Conservation (phyloP, 129 eudicot species). For the Deinandra increscens region DNA sequence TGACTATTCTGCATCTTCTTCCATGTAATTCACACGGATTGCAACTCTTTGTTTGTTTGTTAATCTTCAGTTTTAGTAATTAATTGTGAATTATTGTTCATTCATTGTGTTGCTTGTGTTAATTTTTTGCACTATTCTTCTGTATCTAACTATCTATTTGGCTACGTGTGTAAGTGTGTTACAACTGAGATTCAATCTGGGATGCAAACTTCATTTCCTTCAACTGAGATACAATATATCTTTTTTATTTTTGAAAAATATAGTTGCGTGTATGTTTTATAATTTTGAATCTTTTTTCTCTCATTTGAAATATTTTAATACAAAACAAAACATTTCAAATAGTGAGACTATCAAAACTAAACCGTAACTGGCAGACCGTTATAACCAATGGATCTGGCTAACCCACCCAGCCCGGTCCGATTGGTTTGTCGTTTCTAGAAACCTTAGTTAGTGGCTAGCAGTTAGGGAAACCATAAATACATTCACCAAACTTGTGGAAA, state of each 20-base stretch:
- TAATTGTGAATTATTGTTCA: background rate
- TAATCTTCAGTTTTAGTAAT: background rate
- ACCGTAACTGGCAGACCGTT: too few species aligned
- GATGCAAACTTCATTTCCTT: slow-evolving; percentile 10
- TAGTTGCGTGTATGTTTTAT: too few species aligned
- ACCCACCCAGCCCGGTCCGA: too few species aligned
- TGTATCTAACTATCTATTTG: slow-evolving; percentile 18
- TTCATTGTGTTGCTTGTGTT: slow-evolving; percentile 2
- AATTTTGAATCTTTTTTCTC: too few species aligned
- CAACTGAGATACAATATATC: background rate
- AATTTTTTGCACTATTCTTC: slow-evolving; percentile 13
- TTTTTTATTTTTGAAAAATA: too few species aligned
- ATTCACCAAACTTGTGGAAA: background rate
- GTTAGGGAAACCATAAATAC: too few species aligned
- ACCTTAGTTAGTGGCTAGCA: too few species aligned
- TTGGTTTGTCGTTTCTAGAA: too few species aligned
- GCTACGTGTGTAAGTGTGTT: slow-evolving; percentile 28
- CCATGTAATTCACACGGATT: background rate
- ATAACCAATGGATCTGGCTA: too few species aligned
- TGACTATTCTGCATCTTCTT: slow-evolving; percentile 34
- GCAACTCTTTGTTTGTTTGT: background rate
- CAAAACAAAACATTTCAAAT: too few species aligned
- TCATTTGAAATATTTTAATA: too few species aligned
- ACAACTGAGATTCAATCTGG: slow-evolving; percentile 14
- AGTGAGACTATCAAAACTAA: too few species aligned